Evolutionary conservation across 2,329 filamentous ascomycete genomes (phyloP).

Genomic region (Sporothrix pallida): DNA sequence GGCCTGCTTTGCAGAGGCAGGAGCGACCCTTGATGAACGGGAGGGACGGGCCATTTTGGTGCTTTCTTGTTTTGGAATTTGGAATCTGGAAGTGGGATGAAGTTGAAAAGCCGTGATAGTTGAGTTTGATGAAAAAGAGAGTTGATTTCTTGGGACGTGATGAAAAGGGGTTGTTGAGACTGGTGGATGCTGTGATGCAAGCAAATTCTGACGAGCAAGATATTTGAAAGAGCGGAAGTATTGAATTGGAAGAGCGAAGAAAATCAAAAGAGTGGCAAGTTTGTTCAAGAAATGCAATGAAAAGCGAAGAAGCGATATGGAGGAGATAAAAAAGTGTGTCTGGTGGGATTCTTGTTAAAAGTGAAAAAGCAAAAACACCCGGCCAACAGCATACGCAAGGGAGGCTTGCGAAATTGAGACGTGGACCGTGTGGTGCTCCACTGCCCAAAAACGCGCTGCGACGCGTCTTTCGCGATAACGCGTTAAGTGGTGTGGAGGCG

Average conservation of each 20-base stretch:
- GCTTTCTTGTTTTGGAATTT: conserved; percentile 6
- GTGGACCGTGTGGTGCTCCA: conserved; percentile 28
- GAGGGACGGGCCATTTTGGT: conserved; percentile 34
- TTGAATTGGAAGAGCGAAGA: conserved; percentile 6
- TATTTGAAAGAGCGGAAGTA: neutral
- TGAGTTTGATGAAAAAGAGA: neutral
- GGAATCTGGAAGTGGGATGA: neutral
- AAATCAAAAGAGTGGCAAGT: conserved; percentile 2
- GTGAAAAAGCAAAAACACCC: conserved; percentile 21
- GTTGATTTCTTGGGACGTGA: neutral
- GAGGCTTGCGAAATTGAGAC: conserved; percentile 25
- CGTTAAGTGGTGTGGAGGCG: conserved; percentile 27
- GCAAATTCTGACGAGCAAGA: neutral
- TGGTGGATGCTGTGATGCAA: neutral
- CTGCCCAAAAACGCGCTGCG: conserved; percentile 22
- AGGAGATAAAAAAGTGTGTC: conserved; percentile 5
- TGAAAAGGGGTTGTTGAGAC: neutral
- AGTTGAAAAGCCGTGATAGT: neutral
- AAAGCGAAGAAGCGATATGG: neutral
- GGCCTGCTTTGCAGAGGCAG: conserved; percentile 32
- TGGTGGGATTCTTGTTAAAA: conserved; percentile 6
- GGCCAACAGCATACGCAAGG: conserved; percentile 29
- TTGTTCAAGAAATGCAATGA: neutral
- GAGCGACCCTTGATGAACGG: conserved; percentile 33
- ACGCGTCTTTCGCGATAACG: conserved; percentile 19